Base-by-base conservation (phyloP, 176 grass and related monocot species). In the Oryza meyeriana region DNA sequence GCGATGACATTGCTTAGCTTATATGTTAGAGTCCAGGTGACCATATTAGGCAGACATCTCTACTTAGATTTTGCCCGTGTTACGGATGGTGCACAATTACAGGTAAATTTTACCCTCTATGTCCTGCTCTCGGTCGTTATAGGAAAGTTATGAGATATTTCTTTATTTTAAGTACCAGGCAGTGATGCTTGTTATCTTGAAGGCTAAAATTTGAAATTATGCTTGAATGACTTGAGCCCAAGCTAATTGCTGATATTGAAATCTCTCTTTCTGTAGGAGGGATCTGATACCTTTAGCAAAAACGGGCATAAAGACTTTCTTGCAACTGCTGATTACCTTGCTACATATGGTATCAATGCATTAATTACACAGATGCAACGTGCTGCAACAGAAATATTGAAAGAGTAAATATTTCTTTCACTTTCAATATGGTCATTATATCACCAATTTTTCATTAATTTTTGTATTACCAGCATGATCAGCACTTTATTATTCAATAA, bases 11-110 rank as follows among this genome's bases (percentile, higher is more conserved):
- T 99, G 89, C 87, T 99, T 79, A 94, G 93, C 87, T 89, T 99
- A 79, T 99, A 99, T 83, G 87, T 94, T 42, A 92, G 93, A 82
- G 93, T 99, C 84, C 97, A 99, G 82, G 93, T 96, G 67, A 99
- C 94, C 64, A 94, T 99, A 61, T 90, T 99, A 87, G 97, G 93
- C 34, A 91, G 97, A 69, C 97, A 99, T 87, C 91, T 99, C 34
- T 95, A 95, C 81, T 79, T 99, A 72, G 97, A 99, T 55, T 85
- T 94, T 87, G 89, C 97, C 11, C 89, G 89, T 41, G 71, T 72
- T 87, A 84, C 93, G 52, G 85, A 90, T 70, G 75, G 79, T 76
- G 61, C 79, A 9, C 75, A 87, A 5, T 20, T 87, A 16, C 82
- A 88, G 81, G 93, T 94, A 87, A 55, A 29, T 79, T 87, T 16